A percentile compares a stretch with the other conserved stretches of the same genome.
Evolutionary conservation across 768 basidiomycete genomes (phyloP).

Genomic region (Boletales sp.): DNA sequence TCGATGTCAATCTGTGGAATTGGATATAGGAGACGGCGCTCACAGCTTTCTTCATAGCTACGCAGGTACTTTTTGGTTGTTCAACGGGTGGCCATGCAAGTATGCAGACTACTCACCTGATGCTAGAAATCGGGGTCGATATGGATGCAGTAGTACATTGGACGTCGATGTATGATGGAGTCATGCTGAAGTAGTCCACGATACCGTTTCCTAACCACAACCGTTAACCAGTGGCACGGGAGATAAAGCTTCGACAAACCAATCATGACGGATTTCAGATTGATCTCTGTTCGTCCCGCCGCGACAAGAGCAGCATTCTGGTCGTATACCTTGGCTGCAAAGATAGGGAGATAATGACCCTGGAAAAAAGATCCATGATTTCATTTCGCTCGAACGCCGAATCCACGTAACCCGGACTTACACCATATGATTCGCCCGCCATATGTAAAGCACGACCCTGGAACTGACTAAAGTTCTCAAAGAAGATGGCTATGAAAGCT

Average conservation of each 20-base stretch:
- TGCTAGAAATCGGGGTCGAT: constrained; percentile 39
- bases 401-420: constrained; percentile 12
- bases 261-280: constrained; percentile 49
- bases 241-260: constrained; percentile 27
- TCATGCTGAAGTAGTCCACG: constrained; percentile 38
- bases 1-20: neutral
- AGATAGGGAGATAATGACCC: constrained; percentile 53
- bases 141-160: constrained; percentile 51
- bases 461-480: constrained; percentile 69
- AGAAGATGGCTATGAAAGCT: constrained; percentile 68
- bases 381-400: neutral
- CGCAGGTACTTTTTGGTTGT: constrained; percentile 25
- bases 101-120: constrained; percentile 11
- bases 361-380: constrained; percentile 11
- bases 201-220: constrained; percentile 40
- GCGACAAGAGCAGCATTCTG: constrained; percentile 39
- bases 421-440: constrained; percentile 56
- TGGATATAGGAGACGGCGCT: constrained; percentile 1
- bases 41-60: constrained; percentile 44
- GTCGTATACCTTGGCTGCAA: constrained; percentile 47
- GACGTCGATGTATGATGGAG: constrained; percentile 47
- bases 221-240: neutral
- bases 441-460: constrained; percentile 65
- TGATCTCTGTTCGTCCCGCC: constrained; percentile 48
- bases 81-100: neutral